Percentiles rank a stretch among this genome's conserved stretches.
Evolutionary conservation across 768 basidiomycete genomes (phyloP).

Genomic region (Tricholoma bakamatsutake): DNA sequence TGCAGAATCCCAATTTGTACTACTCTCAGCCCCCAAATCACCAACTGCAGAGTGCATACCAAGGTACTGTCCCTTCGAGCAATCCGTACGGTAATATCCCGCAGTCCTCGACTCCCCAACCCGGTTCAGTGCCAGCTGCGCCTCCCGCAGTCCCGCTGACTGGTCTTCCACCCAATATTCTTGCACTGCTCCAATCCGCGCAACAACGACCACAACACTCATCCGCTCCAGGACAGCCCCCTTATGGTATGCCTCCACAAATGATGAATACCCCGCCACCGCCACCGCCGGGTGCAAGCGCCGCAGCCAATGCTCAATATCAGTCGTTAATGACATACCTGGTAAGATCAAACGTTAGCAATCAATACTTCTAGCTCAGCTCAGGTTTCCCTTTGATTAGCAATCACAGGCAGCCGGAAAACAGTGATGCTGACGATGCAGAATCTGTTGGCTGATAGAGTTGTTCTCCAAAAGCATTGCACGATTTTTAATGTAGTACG

Average conservation of each 20-base stretch:
- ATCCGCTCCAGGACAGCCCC: constrained; percentile 27
- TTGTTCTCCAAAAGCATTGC: not conserved
- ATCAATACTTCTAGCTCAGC: not conserved
- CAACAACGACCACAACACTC: constrained; percentile 30
- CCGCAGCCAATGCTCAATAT: constrained; percentile 42
- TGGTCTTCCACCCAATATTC: constrained; percentile 62
- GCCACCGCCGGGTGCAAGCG: constrained; percentile 28
- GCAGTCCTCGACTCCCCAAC: constrained; percentile 15
- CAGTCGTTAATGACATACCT: constrained; percentile 68
- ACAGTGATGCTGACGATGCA: constrained; percentile 3
- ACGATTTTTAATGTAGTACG: not conserved
- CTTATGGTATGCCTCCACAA: constrained; percentile 33
- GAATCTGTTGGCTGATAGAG: no score
- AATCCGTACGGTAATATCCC: constrained; percentile 24
- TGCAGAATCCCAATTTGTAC: constrained; percentile 29
- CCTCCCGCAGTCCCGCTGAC: constrained; percentile 27
- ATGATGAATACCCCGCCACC: constrained; percentile 42
- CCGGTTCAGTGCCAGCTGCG: constrained; percentile 31
- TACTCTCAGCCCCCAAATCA: constrained; percentile 36
- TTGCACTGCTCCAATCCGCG: constrained; percentile 53
- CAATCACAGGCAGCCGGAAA: constrained; percentile 28
- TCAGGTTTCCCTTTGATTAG: constrained; percentile 12
- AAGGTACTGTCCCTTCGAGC: constrained; percentile 25
- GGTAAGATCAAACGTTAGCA: constrained; percentile 33
- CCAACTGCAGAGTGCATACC: constrained; percentile 26